These are phyloP conservation scores for Alternaria sp. DNA, from an alignment of 2,329 filamentous ascomycete genomes.

Conservation along the genomic window DNA sequence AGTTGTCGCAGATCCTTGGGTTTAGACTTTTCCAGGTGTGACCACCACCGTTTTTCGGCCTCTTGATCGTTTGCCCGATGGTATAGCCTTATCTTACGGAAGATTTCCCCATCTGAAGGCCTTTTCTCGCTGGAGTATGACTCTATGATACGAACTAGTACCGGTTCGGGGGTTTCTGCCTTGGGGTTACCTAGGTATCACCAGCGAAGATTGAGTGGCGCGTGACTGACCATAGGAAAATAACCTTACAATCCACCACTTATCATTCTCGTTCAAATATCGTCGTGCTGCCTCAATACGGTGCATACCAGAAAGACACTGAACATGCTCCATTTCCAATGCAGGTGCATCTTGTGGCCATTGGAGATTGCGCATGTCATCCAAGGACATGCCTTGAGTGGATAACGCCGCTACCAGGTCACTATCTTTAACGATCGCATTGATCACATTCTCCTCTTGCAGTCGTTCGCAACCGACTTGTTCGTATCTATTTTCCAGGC, in stretches of 20 bases:
- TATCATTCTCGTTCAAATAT: constrained; percentile 31
- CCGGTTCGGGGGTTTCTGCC: constrained; percentile 15
- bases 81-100: constrained; percentile 30
- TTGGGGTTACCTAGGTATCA: not conserved
- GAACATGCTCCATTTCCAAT: constrained; percentile 20
- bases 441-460: constrained; percentile 33
- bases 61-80: constrained; percentile 14
- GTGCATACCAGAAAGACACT: constrained; percentile 29
- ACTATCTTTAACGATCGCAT: constrained; percentile 22
- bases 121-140: constrained; percentile 26
- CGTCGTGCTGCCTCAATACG: constrained; percentile 22
- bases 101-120: constrained; percentile 29
- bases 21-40: constrained; percentile 28
- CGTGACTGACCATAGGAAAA: constrained; percentile 24
- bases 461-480: constrained; percentile 16
- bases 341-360: constrained; percentile 19
- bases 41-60: constrained; percentile 26
- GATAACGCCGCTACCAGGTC: constrained; percentile 17
- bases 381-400: constrained; percentile 6
- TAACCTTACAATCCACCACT: constrained; percentile 31
- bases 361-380: constrained; percentile 14
- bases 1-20: constrained; percentile 27
- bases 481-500: constrained; percentile 10
- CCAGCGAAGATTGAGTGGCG: not conserved
- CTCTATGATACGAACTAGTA: constrained; percentile 22